phyloP scores from a whole-genome alignment of 2,329 filamentous ascomycete genomes.

The Seiridium unicorne region DNA sequence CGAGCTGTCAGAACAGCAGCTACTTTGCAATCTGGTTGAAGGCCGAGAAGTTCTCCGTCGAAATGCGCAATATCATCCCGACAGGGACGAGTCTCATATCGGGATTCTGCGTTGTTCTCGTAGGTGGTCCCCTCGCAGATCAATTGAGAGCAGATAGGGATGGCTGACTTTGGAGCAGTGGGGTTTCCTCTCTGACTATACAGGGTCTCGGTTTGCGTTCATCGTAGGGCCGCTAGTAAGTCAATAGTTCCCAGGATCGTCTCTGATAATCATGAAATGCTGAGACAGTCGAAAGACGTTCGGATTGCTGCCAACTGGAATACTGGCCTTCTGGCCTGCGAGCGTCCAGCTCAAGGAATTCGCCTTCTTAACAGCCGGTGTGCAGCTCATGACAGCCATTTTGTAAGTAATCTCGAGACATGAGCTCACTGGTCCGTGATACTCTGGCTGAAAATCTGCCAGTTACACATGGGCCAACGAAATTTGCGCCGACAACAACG shows the following conservation, averaged over 20 bases:
- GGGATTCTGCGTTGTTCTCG: constrained; percentile 2
- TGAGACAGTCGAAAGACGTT: background rate
- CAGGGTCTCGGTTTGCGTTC: background rate
- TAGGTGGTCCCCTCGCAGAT: background rate
- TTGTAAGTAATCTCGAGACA: background rate
- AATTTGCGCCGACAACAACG: constrained; percentile 9
- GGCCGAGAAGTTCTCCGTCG: constrained; percentile 3
- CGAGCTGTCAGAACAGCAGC: background rate
- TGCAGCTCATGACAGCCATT: constrained; percentile 8
- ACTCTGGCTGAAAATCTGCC: background rate
- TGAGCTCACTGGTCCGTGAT: background rate
- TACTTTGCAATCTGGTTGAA: constrained; percentile 9
- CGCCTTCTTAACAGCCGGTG: background rate
- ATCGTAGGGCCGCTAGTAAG: constrained; percentile 6
- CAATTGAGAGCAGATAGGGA: background rate
- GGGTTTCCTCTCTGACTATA: constrained; percentile 7
- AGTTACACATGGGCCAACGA: constrained; percentile 9
- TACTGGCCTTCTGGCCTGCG: constrained; percentile 4
- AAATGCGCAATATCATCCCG: constrained; percentile 4
- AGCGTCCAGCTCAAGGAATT: background rate
- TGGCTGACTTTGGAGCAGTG: background rate
- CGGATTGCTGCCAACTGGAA: background rate
- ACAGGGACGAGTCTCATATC: constrained; percentile 4
- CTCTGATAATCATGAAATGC: too few species aligned
- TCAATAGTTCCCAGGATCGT: too few species aligned